Evolutionary conservation across 1,139 yeast species (phyloP), one percentile per base, ranked within the genome.

Genomic region (Blastobotrys capitulatus): DNA sequence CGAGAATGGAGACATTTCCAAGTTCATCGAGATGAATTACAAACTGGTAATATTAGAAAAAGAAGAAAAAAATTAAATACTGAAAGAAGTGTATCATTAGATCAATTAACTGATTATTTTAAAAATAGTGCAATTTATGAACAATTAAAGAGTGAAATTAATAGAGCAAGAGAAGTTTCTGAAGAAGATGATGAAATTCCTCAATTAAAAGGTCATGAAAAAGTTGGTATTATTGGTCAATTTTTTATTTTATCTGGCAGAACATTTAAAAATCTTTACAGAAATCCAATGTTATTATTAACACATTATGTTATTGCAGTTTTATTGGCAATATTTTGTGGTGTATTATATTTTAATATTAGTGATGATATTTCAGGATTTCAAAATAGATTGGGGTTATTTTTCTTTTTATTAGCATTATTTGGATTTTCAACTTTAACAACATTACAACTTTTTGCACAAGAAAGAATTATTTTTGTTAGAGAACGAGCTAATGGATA

Each of bases 361-460:
- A 74, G 82, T 41, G 85, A 89, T 62, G 96, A 92, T 66, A 90
- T 92, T 52, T 82, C 95, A 61, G 98, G 98, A 0, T 92, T 92
- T 73, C 98, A 92, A 66, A 92, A 92, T 67, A 78, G 98, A 60
- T 73, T 92, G 56, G 98, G 98, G 0, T 73, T 92, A 54, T 92
- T 92, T 68, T 90, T 92, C 74, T 90, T 90, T 66, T 70, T 90
- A 49, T 73, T 92, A 56, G 88, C 97, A 3, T 77, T 90, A 61
- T 90, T 92, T 71, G 98, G 98, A 0, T 92, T 92, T 65, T 84
- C 95, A 1, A 83, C 97, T 0, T 75, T 92, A 62, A 92, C 97
- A 0, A 95, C 97, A 0, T 73, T 92, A 49, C 90, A 88, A 60
- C 80, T 96, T 1, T 92, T 92, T 66, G 82, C 96, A 0, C 77